A percentile compares a stretch with the other conserved stretches of the same genome.
Evolutionary conservation across 2,329 filamentous ascomycete species (phyloP).

Genomic region (Daldinia sp.): DNA sequence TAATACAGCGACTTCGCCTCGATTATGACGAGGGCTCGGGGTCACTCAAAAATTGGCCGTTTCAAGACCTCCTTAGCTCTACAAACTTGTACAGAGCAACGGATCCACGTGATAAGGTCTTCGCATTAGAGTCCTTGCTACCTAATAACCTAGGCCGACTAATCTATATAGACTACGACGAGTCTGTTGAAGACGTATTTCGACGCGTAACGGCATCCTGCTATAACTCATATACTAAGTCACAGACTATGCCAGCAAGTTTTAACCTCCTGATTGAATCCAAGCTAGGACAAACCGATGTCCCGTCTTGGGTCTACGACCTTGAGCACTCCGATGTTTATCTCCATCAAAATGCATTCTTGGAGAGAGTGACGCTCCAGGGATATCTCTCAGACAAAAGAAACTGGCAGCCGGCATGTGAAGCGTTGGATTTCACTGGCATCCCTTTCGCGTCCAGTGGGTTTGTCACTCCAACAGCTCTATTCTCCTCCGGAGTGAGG

Average conservation of each 20-base stretch:
- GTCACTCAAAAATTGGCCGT: too few species aligned
- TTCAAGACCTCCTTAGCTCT: constrained; percentile 2
- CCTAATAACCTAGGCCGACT: neutral
- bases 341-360: neutral
- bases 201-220: constrained; percentile 18
- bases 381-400: neutral
- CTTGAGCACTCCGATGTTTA: constrained; percentile 11
- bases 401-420: neutral
- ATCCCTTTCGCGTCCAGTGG: neutral
- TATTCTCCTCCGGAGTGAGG: constrained; percentile 15
- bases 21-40: too few species aligned
- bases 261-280: constrained; percentile 16
- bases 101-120: constrained; percentile 17
- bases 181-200: constrained; percentile 15
- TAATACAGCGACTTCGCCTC: too few species aligned
- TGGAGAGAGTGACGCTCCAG: constrained; percentile 16
- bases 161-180: constrained; percentile 19
- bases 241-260: neutral
- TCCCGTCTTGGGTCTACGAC: constrained; percentile 24
- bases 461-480: constrained; percentile 17
- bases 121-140: constrained; percentile 21
- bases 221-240: neutral
- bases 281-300: neutral
- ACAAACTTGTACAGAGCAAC: neutral
- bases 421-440: too few species aligned